Base-by-base conservation (phyloP, 2,329 filamentous ascomycete species). In the Fusarium udum region DNA sequence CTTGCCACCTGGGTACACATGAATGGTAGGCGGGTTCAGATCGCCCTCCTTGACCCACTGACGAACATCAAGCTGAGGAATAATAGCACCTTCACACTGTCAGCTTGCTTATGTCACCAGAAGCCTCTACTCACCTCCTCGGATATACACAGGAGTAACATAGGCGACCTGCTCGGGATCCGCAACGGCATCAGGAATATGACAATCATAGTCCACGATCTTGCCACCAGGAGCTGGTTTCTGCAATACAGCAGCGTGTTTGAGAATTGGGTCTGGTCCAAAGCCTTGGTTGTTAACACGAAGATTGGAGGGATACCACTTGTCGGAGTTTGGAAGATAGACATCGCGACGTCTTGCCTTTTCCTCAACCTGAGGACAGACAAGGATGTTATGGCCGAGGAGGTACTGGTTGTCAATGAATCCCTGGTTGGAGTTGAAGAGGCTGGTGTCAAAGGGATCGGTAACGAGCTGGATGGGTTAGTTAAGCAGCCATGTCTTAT, bases 351-450 rank as follows among this genome's bases (percentile, higher is more conserved):
- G 39, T 10, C 16, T 12, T n/a, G 40, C 51, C 12, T 62, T 34
- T 20, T 34, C 13, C 6, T 62, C 60, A 1, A 58, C 22, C 6
- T 58, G 20, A 6, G 60, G 60, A 20, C 60, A 62, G 4, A 62
- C 51, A 0, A 62, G 51, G 3, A 62, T 62, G 18, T 62, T 62
- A 8, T 62, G 26, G 13, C 59, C 59, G 1, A 62, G 51, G 6
- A 62, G 39, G 12, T 62, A 62, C 51, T 62, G 59, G 1, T 42
- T 62, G 11, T 62, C 59, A 4, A 62, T 58, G 1, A 62, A 62
- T 8, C 34, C 39, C 2, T 62, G 36, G 16, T 62, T 62, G 3
- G 37, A 32, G 24, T 62, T 62, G 24, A 62, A 62, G 0, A 62
- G 10, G 1, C 49, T 62, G 6, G 59, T 58, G 1, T 62, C 59